Base-by-base conservation (phyloP, 495 filamentous ascomycete species). In the Podospora sp. region DNA sequence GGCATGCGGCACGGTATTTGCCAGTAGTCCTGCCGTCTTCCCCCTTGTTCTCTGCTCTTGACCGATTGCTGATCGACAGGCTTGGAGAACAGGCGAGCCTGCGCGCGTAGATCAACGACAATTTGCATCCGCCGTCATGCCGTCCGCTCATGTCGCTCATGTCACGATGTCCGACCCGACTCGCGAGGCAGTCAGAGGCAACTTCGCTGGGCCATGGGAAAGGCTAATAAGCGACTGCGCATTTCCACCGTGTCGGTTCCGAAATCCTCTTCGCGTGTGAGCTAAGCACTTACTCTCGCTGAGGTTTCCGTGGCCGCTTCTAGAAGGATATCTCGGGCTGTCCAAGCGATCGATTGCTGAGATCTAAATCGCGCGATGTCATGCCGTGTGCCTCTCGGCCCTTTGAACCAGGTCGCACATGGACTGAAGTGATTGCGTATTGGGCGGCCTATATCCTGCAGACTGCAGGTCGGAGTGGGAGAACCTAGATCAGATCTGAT, bases 251-350 rank as follows among this genome's bases (percentile, higher is more conserved):
- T 18, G 20, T 46, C 63, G 63, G 51, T 65, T 65, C 63, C 63
- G 40, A 50, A 9, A 16, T 36, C 36, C 20, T 60, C 22, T 50
- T 62, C 22, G 40, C 16, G 40, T 62, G 60, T 50, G 29, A 62
- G 60, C 60, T 22, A 4, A 33, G 29, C 8, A 8, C 8, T 8
- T 33, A 33, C 29, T 33, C 11, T 36, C 29, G 1, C 25, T 9
- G 61, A 55, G 36, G 21, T 29, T 57, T 65, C 63, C 36, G 25
- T 27, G 52, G 29, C 14, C 25, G 18, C 51, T 65, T 65, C 63
- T 52, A 65, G 63, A 68, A 65, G 59, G 70, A 67, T 70, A 70
- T 71, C 74, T 65, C 67, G 62, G 64, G 66, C 73, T 72, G n/a
- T n/a, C n/a, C n/a, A n/a, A n/a, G n/a, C n/a, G n/a, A n/a, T n/a